Evolutionary conservation across 768 basidiomycete genomes (phyloP).

Genomic region (Lactarius hatsudake): DNA sequence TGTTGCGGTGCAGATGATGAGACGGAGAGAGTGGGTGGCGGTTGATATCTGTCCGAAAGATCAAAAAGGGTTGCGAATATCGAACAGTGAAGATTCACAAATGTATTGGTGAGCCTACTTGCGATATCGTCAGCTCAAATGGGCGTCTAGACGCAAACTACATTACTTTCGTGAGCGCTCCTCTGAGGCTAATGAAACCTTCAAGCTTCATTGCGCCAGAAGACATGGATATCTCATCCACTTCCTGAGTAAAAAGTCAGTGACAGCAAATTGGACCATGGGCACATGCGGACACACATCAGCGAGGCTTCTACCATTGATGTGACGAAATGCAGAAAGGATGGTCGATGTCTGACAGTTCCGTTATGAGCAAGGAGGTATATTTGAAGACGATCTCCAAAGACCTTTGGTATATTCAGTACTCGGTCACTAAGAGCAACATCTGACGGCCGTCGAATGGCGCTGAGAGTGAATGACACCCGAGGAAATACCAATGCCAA

Average conservation of each 20-base stretch:
- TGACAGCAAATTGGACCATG: background rate
- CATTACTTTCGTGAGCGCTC: slow-evolving; percentile 67
- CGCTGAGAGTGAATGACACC: slow-evolving; percentile 68
- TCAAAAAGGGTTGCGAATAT: slow-evolving; percentile 13
- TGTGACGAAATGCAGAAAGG: slow-evolving; percentile 62
- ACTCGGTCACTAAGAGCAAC: slow-evolving; percentile 44
- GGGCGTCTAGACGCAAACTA: slow-evolving; percentile 21
- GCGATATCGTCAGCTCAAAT: slow-evolving; percentile 27
- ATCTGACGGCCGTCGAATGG: slow-evolving; percentile 42
- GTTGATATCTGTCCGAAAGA: slow-evolving; percentile 63
- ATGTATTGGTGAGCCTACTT: slow-evolving; percentile 79
- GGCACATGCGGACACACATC: slow-evolving; percentile 48
- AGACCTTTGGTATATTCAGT: slow-evolving; percentile 66
- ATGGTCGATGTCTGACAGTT: slow-evolving; percentile 56
- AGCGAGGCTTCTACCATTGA: slow-evolving; percentile 70
- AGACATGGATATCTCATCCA: slow-evolving; percentile 56
- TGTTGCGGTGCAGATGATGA: slow-evolving; percentile 59
- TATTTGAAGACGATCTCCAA: background rate
- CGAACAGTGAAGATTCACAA: slow-evolving; percentile 49
- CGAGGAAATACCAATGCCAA: slow-evolving; percentile 71
- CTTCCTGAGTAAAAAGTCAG: slow-evolving; percentile 46
- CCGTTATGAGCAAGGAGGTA: background rate
- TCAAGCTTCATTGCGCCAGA: slow-evolving; percentile 55
- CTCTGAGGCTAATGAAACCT: slow-evolving; percentile 84
- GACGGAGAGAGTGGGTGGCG: slow-evolving; percentile 61